Evolutionary conservation across 768 basidiomycete genomes (phyloP), one percentile per base, ranked within the genome.

Genomic region (Coprinellus aureogranulatus): DNA sequence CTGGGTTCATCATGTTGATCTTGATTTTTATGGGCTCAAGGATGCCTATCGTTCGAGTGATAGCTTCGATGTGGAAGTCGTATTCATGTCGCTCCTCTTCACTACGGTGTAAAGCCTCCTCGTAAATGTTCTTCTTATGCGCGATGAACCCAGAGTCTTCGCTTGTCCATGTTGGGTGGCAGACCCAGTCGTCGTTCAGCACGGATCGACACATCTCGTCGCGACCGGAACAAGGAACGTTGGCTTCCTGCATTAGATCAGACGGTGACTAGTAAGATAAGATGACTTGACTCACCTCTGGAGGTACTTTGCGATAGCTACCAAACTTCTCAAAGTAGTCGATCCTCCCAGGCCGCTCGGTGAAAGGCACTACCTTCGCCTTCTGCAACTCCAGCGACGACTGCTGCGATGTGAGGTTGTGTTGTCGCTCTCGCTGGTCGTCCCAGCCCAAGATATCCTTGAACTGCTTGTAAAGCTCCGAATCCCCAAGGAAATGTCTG

Each of bases 11-110:
- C 61, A 86, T 85, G 8, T 81, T 78, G 62, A 98, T 92, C 71
- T 95, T 92, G 70, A 86, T 87, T 64, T 88, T 88, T 60, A 98
- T 86, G 0, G 97, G 94, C 62, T 98, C 97, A 25, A 99, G 85
- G 65, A 93, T 80, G 8, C 83, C 78, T 64, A 98, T 95, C 3
- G 96, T 97, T 53, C 94, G 88, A 10, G 86, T 82, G 65, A 98
- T 89, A 6, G 94, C 95, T 67, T 98, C 96, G 65, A 98, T 92
- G 69, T 98, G 94, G 76, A 97, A 98, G 70, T 98, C 96, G 69
- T 98, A 99, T 71, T 98, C 96, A 70, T 99, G 97, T 5, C 97
- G 86, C 69, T 99, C 97, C 70, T 99, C 97, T 67, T 99, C 97
- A 50, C 89, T 90, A 34, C 94, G 89, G 73, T 98, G 95, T 10